These are phyloP conservation scores for Zymoseptoria tritici DNA, from an alignment of 2,329 filamentous ascomycete species.

Conservation along the genomic window DNA sequence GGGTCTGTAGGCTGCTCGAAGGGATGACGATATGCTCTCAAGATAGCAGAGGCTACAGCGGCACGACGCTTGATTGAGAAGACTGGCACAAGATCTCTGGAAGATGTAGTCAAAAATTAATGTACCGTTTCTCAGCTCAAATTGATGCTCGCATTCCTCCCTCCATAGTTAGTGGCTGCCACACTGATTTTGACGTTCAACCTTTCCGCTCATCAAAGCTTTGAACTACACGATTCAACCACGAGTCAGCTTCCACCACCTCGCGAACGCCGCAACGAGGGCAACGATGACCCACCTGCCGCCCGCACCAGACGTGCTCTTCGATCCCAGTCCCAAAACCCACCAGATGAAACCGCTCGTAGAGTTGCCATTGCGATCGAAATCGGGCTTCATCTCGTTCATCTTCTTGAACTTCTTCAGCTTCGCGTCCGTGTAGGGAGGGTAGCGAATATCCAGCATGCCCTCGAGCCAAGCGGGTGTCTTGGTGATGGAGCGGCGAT, in stretches of 20 bases:
- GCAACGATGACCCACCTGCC: constrained; percentile 26
- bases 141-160: background rate
- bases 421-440: constrained; percentile 51
- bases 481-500: constrained; percentile 52
- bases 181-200: background rate
- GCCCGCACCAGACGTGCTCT: constrained; percentile 19
- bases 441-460: constrained; percentile 60
- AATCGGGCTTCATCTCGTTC: constrained; percentile 49
- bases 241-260: constrained; percentile 67
- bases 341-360: constrained; percentile 26
- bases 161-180: background rate
- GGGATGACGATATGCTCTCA: background rate
- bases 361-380: constrained; percentile 49
- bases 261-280: constrained; percentile 14
- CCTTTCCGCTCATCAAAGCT: background rate
- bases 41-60: background rate
- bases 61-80: background rate
- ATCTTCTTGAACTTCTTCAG: constrained; percentile 44
- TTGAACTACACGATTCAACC: constrained; percentile 78
- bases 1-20: constrained; percentile 1
- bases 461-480: constrained; percentile 62
- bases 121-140: background rate
- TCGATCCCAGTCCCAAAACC: constrained; percentile 26
- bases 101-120: background rate
- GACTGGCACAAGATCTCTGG: background rate